phyloP scores from a whole-genome alignment of 2,329 filamentous ascomycete species.

The Aspergillus sp. region DNA sequence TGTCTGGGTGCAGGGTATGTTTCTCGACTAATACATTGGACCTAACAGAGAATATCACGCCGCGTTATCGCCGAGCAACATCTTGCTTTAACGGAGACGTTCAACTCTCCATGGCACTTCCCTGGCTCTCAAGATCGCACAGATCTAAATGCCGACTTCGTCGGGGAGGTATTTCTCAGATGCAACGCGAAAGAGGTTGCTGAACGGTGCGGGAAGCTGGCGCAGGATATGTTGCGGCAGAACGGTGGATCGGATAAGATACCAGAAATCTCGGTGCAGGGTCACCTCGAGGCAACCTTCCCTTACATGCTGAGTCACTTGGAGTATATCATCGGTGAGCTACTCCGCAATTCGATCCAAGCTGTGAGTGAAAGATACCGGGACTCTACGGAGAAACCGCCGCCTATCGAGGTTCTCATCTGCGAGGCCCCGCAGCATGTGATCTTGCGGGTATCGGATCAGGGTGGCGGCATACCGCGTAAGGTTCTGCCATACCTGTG shows the following conservation, averaged over 20 bases:
- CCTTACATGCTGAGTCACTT: slow-evolving; percentile 95
- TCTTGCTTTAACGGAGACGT: slow-evolving; percentile 90
- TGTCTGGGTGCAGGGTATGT: slow-evolving; percentile 6
- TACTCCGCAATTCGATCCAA: slow-evolving; percentile 92
- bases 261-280: slow-evolving; percentile 79
- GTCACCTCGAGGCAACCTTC: slow-evolving; percentile 86
- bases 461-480: slow-evolving; percentile 85
- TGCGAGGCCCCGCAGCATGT: slow-evolving; percentile 94
- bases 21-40: slow-evolving; percentile 9
- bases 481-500: slow-evolving; percentile 87
- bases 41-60: slow-evolving; percentile 77
- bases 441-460: slow-evolving; percentile 93
- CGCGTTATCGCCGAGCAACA: slow-evolving; percentile 98
- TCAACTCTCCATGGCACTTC: slow-evolving; percentile 86
- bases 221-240: slow-evolving; percentile 71
- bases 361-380: slow-evolving; percentile 78
- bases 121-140: slow-evolving; percentile 70
- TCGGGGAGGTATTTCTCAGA: slow-evolving; percentile 92
- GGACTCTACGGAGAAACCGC: slow-evolving; percentile 55
- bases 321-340: slow-evolving; percentile 95
- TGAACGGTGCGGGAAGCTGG: slow-evolving; percentile 74
- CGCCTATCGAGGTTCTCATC: slow-evolving; percentile 89
- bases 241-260: slow-evolving; percentile 73
- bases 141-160: slow-evolving; percentile 73
- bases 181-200: slow-evolving; percentile 91